phyloP scores from a whole-genome alignment of 1,284 basidiomycete species.

The Microstroma glucosiphilum region DNA sequence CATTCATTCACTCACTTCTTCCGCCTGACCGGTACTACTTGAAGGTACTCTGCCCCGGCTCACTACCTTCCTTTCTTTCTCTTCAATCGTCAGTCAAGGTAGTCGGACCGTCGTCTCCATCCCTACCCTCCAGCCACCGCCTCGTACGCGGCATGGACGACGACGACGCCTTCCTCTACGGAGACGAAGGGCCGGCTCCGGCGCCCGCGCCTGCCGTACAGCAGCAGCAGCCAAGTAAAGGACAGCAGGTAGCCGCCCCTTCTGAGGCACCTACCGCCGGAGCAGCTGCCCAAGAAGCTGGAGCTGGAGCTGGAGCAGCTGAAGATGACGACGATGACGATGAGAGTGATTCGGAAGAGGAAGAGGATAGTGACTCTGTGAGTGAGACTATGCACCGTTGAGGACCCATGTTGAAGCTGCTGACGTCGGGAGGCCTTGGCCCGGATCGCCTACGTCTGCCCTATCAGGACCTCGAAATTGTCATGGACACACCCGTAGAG shows the following conservation, averaged over 20 bases:
- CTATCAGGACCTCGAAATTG: constrained; percentile 48
- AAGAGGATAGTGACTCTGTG: constrained; percentile 53
- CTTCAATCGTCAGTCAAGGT: neutral
- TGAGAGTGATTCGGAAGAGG: constrained; percentile 52
- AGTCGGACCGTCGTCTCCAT: neutral
- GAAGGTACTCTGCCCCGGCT: neutral
- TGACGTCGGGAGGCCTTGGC: neutral
- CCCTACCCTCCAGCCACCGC: neutral
- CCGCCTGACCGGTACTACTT: neutral
- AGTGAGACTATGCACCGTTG: constrained; percentile 15
- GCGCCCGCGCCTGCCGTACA: too few relatives aligned
- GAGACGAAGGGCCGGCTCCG: constrained; percentile 13
- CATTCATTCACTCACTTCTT: neutral
- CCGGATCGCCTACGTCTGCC: neutral
- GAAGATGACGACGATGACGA: constrained; percentile 53
- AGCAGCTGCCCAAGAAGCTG: neutral
- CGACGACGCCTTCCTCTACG: constrained; percentile 38
- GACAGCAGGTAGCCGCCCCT: neutral
- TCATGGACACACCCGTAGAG: constrained; percentile 45
- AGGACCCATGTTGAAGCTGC: neutral
- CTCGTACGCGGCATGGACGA: constrained; percentile 13
- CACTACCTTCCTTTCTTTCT: neutral
- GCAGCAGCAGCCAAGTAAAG: neutral
- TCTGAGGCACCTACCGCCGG: too few relatives aligned
- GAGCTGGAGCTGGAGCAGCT: constrained; percentile 44